phyloP scores from a whole-genome alignment of 495 filamentous ascomycete genomes.

The Chaetomidium leptoderma region DNA sequence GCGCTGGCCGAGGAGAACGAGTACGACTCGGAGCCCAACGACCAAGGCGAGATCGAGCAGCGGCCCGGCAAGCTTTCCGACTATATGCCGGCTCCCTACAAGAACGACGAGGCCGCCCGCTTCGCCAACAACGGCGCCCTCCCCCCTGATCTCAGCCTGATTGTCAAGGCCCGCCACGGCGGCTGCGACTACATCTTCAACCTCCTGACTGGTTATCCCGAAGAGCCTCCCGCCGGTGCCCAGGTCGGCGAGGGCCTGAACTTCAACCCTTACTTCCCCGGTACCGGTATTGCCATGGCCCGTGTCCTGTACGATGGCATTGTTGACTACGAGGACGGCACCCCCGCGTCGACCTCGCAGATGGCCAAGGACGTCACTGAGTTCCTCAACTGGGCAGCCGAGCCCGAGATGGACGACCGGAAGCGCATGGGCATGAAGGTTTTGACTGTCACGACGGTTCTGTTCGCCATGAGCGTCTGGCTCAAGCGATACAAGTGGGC shows the following conservation, averaged over 20 bases:
- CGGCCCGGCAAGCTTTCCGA: conserved; percentile 97
- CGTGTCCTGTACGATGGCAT: conserved; percentile 96
- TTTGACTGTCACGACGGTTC: conserved; percentile 65
- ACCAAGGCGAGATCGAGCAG: conserved; percentile 96
- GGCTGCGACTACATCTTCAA: conserved; percentile 98
- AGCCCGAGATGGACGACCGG: conserved; percentile 97
- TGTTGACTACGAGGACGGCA: conserved; percentile 98
- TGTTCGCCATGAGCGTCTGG: conserved; percentile 89
- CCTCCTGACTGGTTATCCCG: conserved; percentile 96
- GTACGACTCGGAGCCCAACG: conserved; percentile 97
- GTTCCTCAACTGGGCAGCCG: conserved; percentile 98
- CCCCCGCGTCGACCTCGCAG: conserved; percentile 89
- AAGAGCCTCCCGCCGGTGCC: conserved; percentile 88
- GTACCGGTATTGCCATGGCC: conserved; percentile 97
- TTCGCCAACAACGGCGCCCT: conserved; percentile 98
- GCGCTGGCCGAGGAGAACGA: conserved; percentile 94
- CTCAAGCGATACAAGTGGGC: conserved; percentile 99
- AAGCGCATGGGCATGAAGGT: conserved; percentile 99
- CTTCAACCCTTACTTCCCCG: conserved; percentile 99
- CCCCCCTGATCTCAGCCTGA: conserved; percentile 95
- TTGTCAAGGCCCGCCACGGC: conserved; percentile 95
- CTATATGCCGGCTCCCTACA: conserved; percentile 91
- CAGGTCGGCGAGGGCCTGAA: conserved; percentile 79
- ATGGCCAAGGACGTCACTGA: conserved; percentile 99
- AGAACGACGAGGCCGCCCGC: conserved; percentile 97